Evolutionary conservation across 1,284 basidiomycete species (phyloP).

Genomic region (Cryptococcus wingfieldii): DNA sequence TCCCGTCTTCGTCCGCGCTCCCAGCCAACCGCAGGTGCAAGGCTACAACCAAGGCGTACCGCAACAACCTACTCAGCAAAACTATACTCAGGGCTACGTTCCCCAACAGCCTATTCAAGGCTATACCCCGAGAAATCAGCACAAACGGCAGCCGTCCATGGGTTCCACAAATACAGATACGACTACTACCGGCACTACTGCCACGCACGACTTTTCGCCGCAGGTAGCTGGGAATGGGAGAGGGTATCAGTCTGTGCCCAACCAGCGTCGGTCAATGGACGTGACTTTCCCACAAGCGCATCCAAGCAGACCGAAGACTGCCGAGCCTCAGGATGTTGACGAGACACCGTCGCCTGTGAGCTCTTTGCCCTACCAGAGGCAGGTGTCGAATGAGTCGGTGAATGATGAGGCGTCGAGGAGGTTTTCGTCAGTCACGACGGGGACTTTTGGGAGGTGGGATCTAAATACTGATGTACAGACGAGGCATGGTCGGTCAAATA

Average conservation of each 20-base stretch:
- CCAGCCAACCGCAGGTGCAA: slow-evolving; percentile 1
- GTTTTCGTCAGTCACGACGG: slow-evolving; percentile 26
- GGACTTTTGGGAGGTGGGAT: slow-evolving; percentile 36
- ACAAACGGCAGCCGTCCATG: slow-evolving; percentile 27
- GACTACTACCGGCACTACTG: slow-evolving; percentile 27
- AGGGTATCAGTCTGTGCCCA: slow-evolving; percentile 18
- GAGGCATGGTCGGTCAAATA: not conserved
- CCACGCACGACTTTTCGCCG: slow-evolving; percentile 19
- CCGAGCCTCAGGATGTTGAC: too few relatives aligned
- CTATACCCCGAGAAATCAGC: slow-evolving; percentile 16
- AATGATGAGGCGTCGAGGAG: slow-evolving; percentile 12
- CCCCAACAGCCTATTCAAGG: slow-evolving; percentile 17
- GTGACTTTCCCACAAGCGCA: slow-evolving; percentile 9
- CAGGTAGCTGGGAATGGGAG: not conserved
- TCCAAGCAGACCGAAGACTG: slow-evolving; percentile 7
- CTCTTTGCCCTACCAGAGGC: too few relatives aligned
- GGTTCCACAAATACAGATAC: slow-evolving; percentile 28
- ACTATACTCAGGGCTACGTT: not conserved
- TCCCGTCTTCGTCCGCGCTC: not conserved
- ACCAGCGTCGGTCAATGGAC: slow-evolving; percentile 1
- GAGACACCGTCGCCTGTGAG: too few relatives aligned
- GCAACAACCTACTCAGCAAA: slow-evolving; percentile 2
- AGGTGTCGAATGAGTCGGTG: too few relatives aligned
- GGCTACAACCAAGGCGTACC: not conserved
- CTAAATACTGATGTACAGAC: not conserved